Base-by-base conservation (phyloP, 805 yeast species). In the Cyberlindnera subsufficiens region DNA sequence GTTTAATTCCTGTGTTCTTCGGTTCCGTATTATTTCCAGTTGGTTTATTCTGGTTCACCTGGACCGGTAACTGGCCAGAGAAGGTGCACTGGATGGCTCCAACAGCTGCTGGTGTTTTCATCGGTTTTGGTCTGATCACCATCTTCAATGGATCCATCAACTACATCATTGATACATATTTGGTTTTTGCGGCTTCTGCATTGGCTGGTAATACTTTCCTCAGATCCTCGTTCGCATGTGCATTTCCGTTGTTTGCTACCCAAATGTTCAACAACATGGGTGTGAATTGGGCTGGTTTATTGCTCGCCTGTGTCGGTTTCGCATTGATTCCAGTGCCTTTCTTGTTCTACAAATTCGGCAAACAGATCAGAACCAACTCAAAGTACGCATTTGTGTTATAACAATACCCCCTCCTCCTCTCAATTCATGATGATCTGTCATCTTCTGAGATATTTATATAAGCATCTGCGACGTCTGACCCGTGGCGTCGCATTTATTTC, bases 11-110 rank as follows among this genome's bases (percentile, higher is more conserved):
- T 30, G 77, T 88, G 83, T 75, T 86, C 64, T 63, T 74, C 35
- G 90, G 95, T 29, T 80, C 82, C 19, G 50, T 86, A 42, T 58
- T 74, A 8, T 86, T 89, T 68, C 83, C 95, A 25, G 68, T 78
- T 41, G 96, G 96, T 41, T 67, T 88, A 48, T 71, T 88, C 55
- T 85, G 96, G 96, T 71, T 89, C 61, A 77, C 86, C 44, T 89
- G 96, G 96, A 69, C 91, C 9, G 96, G 96, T 58, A 74, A 77
- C 49, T 89, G 80, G 63, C 81, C 76, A 38, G 63, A 80, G 30
- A 63, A 64, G 35, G 77, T 86, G 32, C 96, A 82, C 58, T 89
- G 91, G 91, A 81, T 80, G 54, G 86, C 77, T n/a, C 93, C 95
- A 33, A 74, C 84, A 2, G 64, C 77, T 25, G 78, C 86, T 25